A percentile compares a stretch with the other conserved stretches of the same genome.
These are phyloP conservation scores for Microbotryum silenes-acaulis DNA, from an alignment of 1,284 basidiomycete genomes.

Conservation along the genomic window DNA sequence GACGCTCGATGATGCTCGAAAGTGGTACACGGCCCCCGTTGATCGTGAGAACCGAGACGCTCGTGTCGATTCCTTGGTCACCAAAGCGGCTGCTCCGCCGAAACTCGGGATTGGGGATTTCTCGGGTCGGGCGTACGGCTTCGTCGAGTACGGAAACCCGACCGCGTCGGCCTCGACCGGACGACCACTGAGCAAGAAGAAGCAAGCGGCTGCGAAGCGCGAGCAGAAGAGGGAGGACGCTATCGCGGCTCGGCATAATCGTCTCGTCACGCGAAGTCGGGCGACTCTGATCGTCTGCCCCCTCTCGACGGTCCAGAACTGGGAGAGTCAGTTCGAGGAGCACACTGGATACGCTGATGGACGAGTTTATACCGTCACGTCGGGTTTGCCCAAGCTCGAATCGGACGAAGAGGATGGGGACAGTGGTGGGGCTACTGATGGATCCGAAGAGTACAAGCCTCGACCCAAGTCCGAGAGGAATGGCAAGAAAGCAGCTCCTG, in stretches of 20 bases:
- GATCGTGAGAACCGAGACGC: conserved; percentile 31
- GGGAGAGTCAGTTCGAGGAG: conserved; percentile 96
- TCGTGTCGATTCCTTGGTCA: conserved; percentile 26
- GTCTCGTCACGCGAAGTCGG: conserved; percentile 66
- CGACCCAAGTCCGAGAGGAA: not conserved
- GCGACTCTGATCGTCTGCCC: conserved; percentile 96
- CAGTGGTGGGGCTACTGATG: not conserved
- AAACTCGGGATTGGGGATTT: not conserved
- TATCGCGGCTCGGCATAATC: conserved; percentile 51
- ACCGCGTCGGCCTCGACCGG: conserved; percentile 19
- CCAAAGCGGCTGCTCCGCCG: not conserved
- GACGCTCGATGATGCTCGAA: conserved; percentile 62
- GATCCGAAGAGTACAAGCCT: not conserved
- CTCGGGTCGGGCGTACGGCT: not conserved
- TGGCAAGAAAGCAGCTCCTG: conserved; percentile 4
- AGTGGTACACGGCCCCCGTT: conserved; percentile 52
- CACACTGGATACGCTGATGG: conserved; percentile 50
- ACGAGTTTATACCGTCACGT: no score
- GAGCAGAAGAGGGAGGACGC: conserved; percentile 56
- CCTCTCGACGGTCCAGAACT: conserved; percentile 91
- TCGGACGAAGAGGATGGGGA: conserved; percentile 7
- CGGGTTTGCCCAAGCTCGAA: not conserved
- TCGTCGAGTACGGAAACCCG: not conserved
- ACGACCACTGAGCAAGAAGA: conserved; percentile 42
- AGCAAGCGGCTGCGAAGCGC: conserved; percentile 52